phyloP scores from a whole-genome alignment of 441 rosid species.

The Populus hybrid region DNA sequence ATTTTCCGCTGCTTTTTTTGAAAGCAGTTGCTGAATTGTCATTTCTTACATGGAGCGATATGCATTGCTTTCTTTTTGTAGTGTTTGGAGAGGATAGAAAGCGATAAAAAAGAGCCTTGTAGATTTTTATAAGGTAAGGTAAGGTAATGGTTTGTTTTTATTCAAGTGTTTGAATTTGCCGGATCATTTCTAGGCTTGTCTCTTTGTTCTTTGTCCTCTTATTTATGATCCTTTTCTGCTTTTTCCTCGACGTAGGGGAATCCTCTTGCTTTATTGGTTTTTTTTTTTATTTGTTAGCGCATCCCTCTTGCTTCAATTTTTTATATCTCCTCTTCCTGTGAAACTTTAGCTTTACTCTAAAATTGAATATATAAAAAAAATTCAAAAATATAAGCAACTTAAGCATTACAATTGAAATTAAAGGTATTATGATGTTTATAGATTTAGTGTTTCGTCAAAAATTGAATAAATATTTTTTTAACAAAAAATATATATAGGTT shows the following conservation, averaged over 20 bases:
- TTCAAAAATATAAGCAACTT: too few relatives aligned
- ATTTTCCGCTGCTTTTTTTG: background rate
- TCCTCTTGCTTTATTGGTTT: constrained; percentile 1
- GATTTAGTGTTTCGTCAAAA: too few relatives aligned
- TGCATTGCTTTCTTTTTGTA: background rate
- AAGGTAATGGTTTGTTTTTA: constrained; percentile 14
- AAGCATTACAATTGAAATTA: too few relatives aligned
- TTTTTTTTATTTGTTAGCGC: too few relatives aligned
- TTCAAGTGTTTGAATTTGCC: background rate
- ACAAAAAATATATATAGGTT: too few relatives aligned
- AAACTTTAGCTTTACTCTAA: too few relatives aligned
- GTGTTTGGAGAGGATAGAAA: constrained; percentile 72
- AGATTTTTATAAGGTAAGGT: constrained; percentile 85
- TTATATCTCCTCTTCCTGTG: too few relatives aligned
- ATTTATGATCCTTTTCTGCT: background rate
- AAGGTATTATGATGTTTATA: too few relatives aligned
- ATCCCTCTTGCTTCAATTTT: too few relatives aligned
- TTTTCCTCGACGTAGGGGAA: constrained; percentile 31
- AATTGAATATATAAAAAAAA: too few relatives aligned
- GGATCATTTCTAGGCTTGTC: background rate
- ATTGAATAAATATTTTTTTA: too few relatives aligned
- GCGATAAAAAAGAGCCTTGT: constrained; percentile 70
- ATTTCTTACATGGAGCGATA: background rate
- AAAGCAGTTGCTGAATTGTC: background rate
- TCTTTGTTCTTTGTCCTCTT: background rate